Base-by-base conservation (phyloP, 768 basidiomycete species). In the Suillus fuscotomentosus region DNA sequence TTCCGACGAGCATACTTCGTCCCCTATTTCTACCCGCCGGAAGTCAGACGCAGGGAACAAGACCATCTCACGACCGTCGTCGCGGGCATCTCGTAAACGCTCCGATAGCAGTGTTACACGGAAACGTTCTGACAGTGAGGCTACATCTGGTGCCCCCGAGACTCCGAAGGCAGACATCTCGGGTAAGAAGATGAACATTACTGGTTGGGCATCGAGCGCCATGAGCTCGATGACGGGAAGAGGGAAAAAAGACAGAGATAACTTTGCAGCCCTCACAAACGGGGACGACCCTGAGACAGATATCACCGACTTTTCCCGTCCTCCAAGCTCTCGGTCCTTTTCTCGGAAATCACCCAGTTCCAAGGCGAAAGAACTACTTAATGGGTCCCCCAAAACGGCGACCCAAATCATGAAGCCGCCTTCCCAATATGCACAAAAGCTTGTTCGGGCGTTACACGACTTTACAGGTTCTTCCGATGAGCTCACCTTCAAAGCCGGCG, bases 401-500 rank as follows among this genome's bases (percentile, higher is more conserved):
- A 63, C 72, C 5, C 79, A 82, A 17, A 84, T 86, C 48, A 67
- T 86, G 45, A 87, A 84, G 67, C 82, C 84, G 0, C 79, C 79
- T 14, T 84, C 84, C 5, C 72, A 80, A 48, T 80, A 82, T 62
- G 82, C 80, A 55, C 81, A 76, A 71, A 87, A 83, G 56, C 57
- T 85, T 14, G 89, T 91, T 60, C 83, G 86, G 53, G 94, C 92
- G 0, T 70, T 91, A 68, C 87, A 90, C 71, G 90, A 91, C 73
- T 96, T 94, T 74, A 75, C 79, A 0, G 91, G 87, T 3, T 88
- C 88, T 2, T 78, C 85, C 2, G 94, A 95, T 68, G 95, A 97
- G 74, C 79, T 97, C 43, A 83, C 83, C 50, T 89, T 97, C 78
- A 83, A 79, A 63, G 78, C 82, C 5, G 95, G 94, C 0, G 88